Evolutionary conservation across 2,329 filamentous ascomycete species (phyloP), one percentile per base, ranked within the genome.

Genomic region (Ascochyta clinopodiicola): DNA sequence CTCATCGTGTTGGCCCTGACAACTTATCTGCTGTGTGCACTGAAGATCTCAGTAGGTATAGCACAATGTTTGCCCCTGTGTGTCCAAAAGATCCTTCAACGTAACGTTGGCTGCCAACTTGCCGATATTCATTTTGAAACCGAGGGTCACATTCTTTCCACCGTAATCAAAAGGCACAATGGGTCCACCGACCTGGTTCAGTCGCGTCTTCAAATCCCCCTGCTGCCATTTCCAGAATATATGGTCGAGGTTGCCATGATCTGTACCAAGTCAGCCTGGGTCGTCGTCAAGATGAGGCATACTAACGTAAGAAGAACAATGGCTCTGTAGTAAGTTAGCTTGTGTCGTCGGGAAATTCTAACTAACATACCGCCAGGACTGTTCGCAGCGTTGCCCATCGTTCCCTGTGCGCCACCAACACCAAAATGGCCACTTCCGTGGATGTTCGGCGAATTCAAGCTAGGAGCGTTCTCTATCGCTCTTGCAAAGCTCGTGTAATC

Each of bases 381-480:
- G n/a, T 71, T 70, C 10, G 65, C 64, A 15, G 71, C 65, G 57
- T 75, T 68, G 2, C 72, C 73, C 19, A 73, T 66, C 22, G 63
- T 65, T 0, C 74, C 71, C 12, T 73, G 40, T 1, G 65, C 69
- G 5, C 74, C 74, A 5, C 72, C 73, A 24, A 75, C 67, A 1
- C 71, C 73, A 49, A 75, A 76, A 45, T 77, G 75, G 0, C 72
- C 74, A 40, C 64, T 68, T 0, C 66, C 70, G 31, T 77, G 75
- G 17, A 77, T 67, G 47, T 73, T 74, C 13, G 37, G 37, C 10
- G 8, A 27, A 22, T 43, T 27, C 17, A 39, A 39, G 15, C 8
- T 32, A n/a, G 7, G 44, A 25, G 39, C 17, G 6, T 19, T 39
- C 54, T 75, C 69, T 19, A 73, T 47, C 0, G 58, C 60, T 15